A percentile compares a stretch with the other conserved stretches of the same genome.
phyloP scores from a whole-genome alignment of 495 filamentous ascomycete species.

The Hypoxylon cercidicola region DNA sequence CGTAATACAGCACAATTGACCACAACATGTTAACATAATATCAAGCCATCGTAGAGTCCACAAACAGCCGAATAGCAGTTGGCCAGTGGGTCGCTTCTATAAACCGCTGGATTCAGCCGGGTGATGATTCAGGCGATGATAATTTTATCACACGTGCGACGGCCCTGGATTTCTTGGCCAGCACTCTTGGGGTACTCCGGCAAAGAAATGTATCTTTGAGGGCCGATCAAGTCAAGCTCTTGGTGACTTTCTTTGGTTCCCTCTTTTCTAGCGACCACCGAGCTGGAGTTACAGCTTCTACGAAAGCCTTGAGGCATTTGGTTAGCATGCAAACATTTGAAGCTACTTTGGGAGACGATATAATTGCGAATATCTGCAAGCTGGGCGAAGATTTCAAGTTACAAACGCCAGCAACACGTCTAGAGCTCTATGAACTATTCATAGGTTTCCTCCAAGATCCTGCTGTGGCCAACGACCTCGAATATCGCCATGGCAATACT shows the following conservation, averaged over 20 bases:
- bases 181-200: constrained; percentile 55
- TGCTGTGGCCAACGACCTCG: constrained; percentile 51
- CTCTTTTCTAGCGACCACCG: constrained; percentile 63
- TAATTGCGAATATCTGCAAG: constrained; percentile 54
- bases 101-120: constrained; percentile 57
- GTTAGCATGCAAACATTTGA: constrained; percentile 58
- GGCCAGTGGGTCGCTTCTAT: constrained; percentile 62
- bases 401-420: constrained; percentile 55
- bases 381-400: constrained; percentile 60
- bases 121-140: constrained; percentile 48
- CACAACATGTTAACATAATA: constrained; percentile 17
- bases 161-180: constrained; percentile 58
- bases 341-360: constrained; percentile 51
- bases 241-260: constrained; percentile 60
- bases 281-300: constrained; percentile 58
- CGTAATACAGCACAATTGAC: constrained; percentile 1
- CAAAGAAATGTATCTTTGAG: constrained; percentile 46
- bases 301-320: constrained; percentile 57
- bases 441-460: constrained; percentile 49
- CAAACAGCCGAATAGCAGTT: constrained; percentile 53
- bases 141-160: constrained; percentile 56
- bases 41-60: constrained; percentile 53
- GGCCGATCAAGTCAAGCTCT: constrained; percentile 54
- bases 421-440: constrained; percentile 60
- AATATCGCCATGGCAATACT: constrained; percentile 51